Percentiles rank a stretch among this genome's conserved stretches.
phyloP scores from a whole-genome alignment of 345 rosid species.

The Firmiana major region DNA sequence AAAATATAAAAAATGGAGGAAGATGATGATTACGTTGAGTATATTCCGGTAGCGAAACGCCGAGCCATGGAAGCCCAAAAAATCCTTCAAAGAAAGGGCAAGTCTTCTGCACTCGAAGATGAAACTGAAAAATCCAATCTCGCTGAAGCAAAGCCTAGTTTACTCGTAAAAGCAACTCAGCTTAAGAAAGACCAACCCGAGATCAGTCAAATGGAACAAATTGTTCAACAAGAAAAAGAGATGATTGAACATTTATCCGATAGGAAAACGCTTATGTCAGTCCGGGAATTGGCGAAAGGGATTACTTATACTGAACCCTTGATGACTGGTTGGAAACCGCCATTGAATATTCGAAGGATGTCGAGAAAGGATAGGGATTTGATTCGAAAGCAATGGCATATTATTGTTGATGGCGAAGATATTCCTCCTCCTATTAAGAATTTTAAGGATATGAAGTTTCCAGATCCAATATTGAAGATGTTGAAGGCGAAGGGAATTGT shows the following conservation, averaged over 20 bases:
- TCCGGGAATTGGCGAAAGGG: conserved; percentile 87
- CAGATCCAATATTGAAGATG: conserved; percentile 57
- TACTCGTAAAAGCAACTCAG: conserved; percentile 84
- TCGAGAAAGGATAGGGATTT: conserved; percentile 53
- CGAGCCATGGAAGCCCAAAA: conserved; percentile 69
- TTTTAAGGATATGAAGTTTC: conserved; percentile 85
- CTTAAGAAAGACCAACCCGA: conserved; percentile 83
- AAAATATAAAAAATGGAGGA: conserved; percentile 47
- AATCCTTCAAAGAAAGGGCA: conserved; percentile 76
- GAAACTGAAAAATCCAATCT: conserved; percentile 61
- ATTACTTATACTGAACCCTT: conserved; percentile 77
- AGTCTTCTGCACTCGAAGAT: conserved; percentile 52
- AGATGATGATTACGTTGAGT: conserved; percentile 72
- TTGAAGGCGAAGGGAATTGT: conserved; percentile 80
- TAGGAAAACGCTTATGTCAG: conserved; percentile 80
- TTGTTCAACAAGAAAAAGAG: conserved; percentile 85
- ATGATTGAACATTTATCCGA: conserved; percentile 87
- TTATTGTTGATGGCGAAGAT: conserved; percentile 83
- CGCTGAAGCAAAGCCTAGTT: conserved; percentile 77
- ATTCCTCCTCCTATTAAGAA: conserved; percentile 80
- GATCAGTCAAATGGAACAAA: conserved; percentile 69
- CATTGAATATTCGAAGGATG: conserved; percentile 60
- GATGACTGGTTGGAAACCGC: conserved; percentile 89
- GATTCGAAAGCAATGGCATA: conserved; percentile 88
- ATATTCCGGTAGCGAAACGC: conserved; percentile 76